These are phyloP conservation scores for Fonsecaea pugnacius DNA, from an alignment of 2,329 filamentous ascomycete genomes.

Conservation along the genomic window DNA sequence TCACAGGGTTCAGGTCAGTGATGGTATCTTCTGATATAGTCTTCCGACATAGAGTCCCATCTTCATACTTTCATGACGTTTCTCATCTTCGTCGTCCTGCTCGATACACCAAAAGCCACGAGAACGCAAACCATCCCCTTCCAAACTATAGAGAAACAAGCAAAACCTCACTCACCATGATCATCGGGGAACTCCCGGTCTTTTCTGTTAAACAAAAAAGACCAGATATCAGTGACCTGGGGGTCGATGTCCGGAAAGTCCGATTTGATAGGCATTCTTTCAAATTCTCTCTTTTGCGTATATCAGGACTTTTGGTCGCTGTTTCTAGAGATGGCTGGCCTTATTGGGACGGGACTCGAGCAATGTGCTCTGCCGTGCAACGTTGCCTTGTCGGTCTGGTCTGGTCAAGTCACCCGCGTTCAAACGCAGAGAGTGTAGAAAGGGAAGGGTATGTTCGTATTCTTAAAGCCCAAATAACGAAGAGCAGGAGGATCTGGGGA, in stretches of 20 bases:
- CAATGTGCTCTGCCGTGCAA: no score
- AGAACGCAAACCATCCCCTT: no score
- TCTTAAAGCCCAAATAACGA: neutral
- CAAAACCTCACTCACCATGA: constrained; percentile 62
- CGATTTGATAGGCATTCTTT: constrained; percentile 73
- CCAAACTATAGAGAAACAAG: neutral
- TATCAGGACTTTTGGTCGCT: neutral
- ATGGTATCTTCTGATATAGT: neutral
- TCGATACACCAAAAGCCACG: no score
- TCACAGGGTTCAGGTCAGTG: neutral
- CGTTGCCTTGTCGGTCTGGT: no score
- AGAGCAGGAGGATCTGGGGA: neutral
- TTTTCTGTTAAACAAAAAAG: constrained; percentile 73
- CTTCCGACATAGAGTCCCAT: no score
- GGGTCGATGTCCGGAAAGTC: constrained; percentile 68
- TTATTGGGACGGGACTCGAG: no score
- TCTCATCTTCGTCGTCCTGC: no score
- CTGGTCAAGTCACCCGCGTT: no score
- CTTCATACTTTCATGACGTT: no score
- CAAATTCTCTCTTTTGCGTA: no score
- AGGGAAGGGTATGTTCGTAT: neutral
- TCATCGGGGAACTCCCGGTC: constrained; percentile 69
- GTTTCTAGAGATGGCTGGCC: neutral
- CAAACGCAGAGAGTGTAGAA: no score
- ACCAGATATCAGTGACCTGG: constrained; percentile 76